These are phyloP conservation scores for Aphanomyces invadans DNA, from an alignment of 352 stramenopile species.

Conservation along the genomic window DNA sequence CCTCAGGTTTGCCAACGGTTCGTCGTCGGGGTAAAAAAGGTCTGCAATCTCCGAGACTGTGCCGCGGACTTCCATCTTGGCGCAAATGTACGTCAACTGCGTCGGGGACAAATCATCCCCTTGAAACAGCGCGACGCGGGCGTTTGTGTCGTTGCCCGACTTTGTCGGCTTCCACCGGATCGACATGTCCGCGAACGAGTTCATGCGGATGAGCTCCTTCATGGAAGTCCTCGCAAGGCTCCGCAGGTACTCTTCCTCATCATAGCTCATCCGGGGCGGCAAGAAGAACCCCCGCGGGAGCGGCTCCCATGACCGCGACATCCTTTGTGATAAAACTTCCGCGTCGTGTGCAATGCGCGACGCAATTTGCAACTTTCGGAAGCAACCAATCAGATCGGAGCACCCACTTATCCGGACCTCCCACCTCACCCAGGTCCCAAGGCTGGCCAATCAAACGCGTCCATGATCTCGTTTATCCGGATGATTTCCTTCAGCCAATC, in stretches of 20 bases:
- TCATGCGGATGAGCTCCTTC: slow-evolving; percentile 14
- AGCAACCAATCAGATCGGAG: no score
- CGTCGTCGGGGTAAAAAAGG: slow-evolving; percentile 9
- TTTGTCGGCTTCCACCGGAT: slow-evolving; percentile 13
- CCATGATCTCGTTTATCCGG: no score
- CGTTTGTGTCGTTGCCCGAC: not conserved
- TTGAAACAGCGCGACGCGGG: slow-evolving; percentile 5
- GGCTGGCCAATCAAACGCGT: no score
- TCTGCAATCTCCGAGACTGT: not conserved
- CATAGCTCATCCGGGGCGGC: not conserved
- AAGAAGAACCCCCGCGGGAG: slow-evolving; percentile 5
- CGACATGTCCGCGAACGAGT: not conserved
- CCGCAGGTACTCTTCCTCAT: slow-evolving; percentile 14
- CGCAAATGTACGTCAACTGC: slow-evolving; percentile 15
- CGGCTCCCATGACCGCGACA: not conserved
- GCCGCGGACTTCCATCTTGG: slow-evolving; percentile 19
- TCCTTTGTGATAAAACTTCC: not conserved
- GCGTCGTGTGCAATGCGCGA: not conserved
- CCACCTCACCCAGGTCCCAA: no score
- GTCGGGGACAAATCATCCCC: not conserved
- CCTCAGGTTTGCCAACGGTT: not conserved
- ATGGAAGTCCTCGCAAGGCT: not conserved
- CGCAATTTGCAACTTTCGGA: slow-evolving; percentile 4
- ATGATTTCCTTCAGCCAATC: no score
- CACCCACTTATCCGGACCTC: no score